Base-by-base conservation (phyloP, 1,284 basidiomycete genomes). In the Rhodofomes roseus region DNA sequence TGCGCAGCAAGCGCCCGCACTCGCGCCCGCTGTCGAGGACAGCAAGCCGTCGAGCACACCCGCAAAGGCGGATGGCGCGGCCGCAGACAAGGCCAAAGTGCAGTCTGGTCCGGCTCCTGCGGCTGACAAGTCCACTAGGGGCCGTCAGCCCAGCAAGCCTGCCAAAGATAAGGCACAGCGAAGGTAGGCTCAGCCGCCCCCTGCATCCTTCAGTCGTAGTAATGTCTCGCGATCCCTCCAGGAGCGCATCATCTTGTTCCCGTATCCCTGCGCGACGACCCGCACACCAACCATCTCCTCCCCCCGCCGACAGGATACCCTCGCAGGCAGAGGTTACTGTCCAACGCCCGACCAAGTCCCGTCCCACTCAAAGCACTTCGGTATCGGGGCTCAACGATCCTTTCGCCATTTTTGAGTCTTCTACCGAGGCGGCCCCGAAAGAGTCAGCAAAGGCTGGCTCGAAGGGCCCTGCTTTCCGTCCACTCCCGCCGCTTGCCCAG, bases 301-400 rank as follows among this genome's bases (percentile, higher is more conserved):
- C 82, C 60, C 73, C 82, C 60, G 71, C 67, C 41, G 66, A 63
- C 66, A 67, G 66, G 64, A 71, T 70, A 73, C 72, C 84, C 79
- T 83, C 84, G 78, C 86, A 86, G 78, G 82, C 80, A 80, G 87
- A 87, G 82, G 81, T 68, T 62, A 65, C 71, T 59, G 61, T 67
- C 57, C 61, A 68, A 57, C 69, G 69, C 63, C 74, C 68, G 27
- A 59, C 63, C 48, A 76, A 67, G 29, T 64, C 62, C 12, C 18
- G 29, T 16, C 57, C 39, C 54, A 50, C 37, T 16, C 34, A 16
- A 39, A 54, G 36, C 43, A 48, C 39, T 34, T n/a, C 57, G 31
- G 51, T 48, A 22, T 65, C 43, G 29, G 57, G 81, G 66, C 74
- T 75, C 48, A 83, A 82, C 65, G 84, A 89, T 68, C 85, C 85